Evolutionary conservation across 768 basidiomycete species (phyloP).

Genomic region (Amanita exitialis): DNA sequence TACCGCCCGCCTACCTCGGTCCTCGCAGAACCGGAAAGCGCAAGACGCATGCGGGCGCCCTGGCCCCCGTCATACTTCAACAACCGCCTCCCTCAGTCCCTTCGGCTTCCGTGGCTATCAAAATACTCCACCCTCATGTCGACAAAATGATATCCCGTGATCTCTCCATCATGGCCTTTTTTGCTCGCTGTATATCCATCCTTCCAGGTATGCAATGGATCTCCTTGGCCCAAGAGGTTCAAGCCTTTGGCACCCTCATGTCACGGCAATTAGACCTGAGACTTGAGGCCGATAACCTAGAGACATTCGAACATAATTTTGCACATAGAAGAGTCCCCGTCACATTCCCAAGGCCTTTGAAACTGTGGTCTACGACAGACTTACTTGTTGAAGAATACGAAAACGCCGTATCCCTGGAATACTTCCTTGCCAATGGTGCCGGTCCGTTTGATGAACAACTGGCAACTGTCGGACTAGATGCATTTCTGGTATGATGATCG

Average conservation of each 20-base stretch:
- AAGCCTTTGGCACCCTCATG: constrained; percentile 96
- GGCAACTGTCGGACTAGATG: constrained; percentile 89
- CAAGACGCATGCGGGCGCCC: constrained; percentile 34
- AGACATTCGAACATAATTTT: constrained; percentile 83
- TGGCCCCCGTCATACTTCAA: constrained; percentile 45
- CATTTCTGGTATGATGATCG: constrained; percentile 64
- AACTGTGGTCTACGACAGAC: constrained; percentile 70
- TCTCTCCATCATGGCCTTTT: constrained; percentile 91
- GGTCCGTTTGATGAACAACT: constrained; percentile 86
- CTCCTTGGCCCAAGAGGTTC: constrained; percentile 90
- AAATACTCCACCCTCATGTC: constrained; percentile 88
- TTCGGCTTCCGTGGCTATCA: constrained; percentile 86
- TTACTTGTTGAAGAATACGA: constrained; percentile 89
- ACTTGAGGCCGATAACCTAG: constrained; percentile 82
- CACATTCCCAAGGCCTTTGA: constrained; percentile 83
- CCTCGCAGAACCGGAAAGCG: constrained; percentile 45
- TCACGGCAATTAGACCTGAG: constrained; percentile 85
- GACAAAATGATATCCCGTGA: constrained; percentile 78
- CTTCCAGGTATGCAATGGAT: constrained; percentile 96
- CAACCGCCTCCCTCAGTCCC: constrained; percentile 67
- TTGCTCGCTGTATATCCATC: constrained; percentile 66
- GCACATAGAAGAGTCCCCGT: constrained; percentile 68
- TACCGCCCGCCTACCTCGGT: constrained; percentile 76
- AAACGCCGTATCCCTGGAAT: constrained; percentile 83
- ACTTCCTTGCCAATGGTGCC: constrained; percentile 81